phyloP scores from a whole-genome alignment of 2,329 filamentous ascomycete species.

The Colletotrichum tamarilloi region DNA sequence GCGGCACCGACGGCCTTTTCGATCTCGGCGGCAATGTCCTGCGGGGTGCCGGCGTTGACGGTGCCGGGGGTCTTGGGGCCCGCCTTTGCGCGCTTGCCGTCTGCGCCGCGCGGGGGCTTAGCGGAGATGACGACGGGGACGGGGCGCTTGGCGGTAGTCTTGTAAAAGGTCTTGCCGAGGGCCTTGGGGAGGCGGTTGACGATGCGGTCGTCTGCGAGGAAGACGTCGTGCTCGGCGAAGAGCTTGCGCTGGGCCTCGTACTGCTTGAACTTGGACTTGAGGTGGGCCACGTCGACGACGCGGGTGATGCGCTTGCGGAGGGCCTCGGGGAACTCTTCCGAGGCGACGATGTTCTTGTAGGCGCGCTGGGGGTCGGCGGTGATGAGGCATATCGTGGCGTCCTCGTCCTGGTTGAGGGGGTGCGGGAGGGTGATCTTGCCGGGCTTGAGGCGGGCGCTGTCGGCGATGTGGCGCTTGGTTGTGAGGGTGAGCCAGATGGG shows the following conservation, averaged over 20 bases:
- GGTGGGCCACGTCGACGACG: constrained; percentile 84
- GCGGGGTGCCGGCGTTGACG: constrained; percentile 64
- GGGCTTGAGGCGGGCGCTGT: constrained; percentile 85
- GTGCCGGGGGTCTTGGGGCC: constrained; percentile 60
- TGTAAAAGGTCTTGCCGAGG: constrained; percentile 94
- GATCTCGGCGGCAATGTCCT: constrained; percentile 82
- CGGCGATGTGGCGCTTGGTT: constrained; percentile 74
- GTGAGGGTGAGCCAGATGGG: constrained; percentile 73
- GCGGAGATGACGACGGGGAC: constrained; percentile 81
- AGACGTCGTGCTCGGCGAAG: constrained; percentile 87
- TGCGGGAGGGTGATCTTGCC: constrained; percentile 84
- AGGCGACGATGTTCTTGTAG: constrained; percentile 86
- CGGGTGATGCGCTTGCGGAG: constrained; percentile 76
- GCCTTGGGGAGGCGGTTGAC: constrained; percentile 68
- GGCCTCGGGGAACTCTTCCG: constrained; percentile 75
- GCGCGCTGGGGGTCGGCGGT: constrained; percentile 83
- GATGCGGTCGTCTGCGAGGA: constrained; percentile 92
- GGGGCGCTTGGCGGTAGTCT: constrained; percentile 83
- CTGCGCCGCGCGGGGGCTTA: constrained; percentile 70
- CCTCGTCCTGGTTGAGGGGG: constrained; percentile 74
- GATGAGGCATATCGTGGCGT: constrained; percentile 84
- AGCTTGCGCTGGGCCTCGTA: constrained; percentile 91
- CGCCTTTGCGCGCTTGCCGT: constrained; percentile 68
- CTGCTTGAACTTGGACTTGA: constrained; percentile 84
- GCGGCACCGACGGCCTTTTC: constrained; percentile 81